phyloP scores from a whole-genome alignment of 148 eudicot genomes.

The Rhododendron henanense region DNA sequence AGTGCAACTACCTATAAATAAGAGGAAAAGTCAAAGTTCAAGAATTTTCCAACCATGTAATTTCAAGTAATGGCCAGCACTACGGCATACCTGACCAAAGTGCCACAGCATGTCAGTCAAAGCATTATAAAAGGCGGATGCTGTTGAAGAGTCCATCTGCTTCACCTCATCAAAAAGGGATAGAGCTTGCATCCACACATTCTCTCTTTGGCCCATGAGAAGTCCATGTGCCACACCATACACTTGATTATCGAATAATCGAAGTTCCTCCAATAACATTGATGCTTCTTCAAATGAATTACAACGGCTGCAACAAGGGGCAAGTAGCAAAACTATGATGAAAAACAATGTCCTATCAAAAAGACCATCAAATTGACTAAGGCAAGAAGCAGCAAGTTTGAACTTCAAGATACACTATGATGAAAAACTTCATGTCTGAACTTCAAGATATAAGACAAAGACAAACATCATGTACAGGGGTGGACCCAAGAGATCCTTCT shows the following conservation, averaged over 20 bases:
- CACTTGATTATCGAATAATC: slow-evolving; percentile 84
- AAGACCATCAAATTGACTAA: neutral
- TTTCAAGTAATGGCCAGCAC: neutral
- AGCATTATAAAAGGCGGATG: slow-evolving; percentile 97
- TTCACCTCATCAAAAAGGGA: slow-evolving; percentile 87
- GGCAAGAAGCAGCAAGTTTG: neutral
- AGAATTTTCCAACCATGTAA: neutral
- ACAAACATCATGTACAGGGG: neutral
- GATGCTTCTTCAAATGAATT: slow-evolving; percentile 94
- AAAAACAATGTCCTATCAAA: neutral
- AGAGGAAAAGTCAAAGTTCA: neutral
- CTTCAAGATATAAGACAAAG: neutral
- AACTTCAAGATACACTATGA: neutral
- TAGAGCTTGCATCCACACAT: slow-evolving; percentile 72
- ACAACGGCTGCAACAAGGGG: slow-evolving; percentile 66
- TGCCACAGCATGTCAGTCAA: slow-evolving; percentile 97
- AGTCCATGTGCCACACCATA: slow-evolving; percentile 98
- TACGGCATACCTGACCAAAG: slow-evolving; percentile 76
- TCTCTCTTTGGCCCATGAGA: slow-evolving; percentile 72
- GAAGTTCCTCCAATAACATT: slow-evolving; percentile 80
- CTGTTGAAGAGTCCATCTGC: slow-evolving; percentile 86
- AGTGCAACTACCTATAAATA: neutral
- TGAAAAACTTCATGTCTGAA: neutral
- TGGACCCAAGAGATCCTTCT: neutral
- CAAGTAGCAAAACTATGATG: neutral